Percentiles rank a stretch among this genome's conserved stretches.
Evolutionary conservation across 441 rosid species (phyloP).

Genomic region (Aleurites moluccanus): DNA sequence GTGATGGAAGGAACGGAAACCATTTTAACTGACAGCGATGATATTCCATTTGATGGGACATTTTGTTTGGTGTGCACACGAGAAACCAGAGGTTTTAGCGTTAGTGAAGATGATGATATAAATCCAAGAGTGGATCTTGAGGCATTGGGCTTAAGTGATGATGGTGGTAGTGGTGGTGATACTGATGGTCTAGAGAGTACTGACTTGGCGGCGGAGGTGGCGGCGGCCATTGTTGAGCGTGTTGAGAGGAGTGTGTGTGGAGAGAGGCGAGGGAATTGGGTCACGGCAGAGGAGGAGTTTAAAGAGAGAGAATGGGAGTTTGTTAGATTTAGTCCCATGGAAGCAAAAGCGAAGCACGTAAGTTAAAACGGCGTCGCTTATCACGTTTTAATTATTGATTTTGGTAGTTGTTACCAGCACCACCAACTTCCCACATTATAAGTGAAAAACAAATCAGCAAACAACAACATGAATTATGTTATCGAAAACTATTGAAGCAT

Average conservation of each 20-base stretch:
- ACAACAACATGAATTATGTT: no score
- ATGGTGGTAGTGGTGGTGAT: background rate
- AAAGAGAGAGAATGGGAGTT: background rate
- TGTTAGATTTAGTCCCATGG: conserved; percentile 6
- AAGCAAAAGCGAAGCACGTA: background rate
- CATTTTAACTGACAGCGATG: conserved; percentile 30
- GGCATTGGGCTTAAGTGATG: background rate
- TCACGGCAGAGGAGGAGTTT: background rate
- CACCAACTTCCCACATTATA: background rate
- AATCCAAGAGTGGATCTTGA: conserved; percentile 11
- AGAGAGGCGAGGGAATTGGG: background rate
- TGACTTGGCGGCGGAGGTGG: background rate
- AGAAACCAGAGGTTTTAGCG: conserved; percentile 29
- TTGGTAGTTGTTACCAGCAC: background rate
- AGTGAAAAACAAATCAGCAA: no score
- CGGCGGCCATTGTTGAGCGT: conserved; percentile 13
- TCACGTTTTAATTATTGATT: background rate
- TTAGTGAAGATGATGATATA: conserved; percentile 20
- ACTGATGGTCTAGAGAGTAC: background rate
- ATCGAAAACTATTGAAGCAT: no score
- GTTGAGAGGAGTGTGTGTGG: background rate
- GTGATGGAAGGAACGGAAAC: conserved; percentile 30
- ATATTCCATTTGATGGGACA: conserved; percentile 13
- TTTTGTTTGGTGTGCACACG: conserved; percentile 15
- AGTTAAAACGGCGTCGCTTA: conserved; percentile 1